Percentiles rank a stretch among this genome's conserved stretches.
phyloP scores from a whole-genome alignment of 495 filamentous ascomycete genomes.

The Xylaria palmicola region DNA sequence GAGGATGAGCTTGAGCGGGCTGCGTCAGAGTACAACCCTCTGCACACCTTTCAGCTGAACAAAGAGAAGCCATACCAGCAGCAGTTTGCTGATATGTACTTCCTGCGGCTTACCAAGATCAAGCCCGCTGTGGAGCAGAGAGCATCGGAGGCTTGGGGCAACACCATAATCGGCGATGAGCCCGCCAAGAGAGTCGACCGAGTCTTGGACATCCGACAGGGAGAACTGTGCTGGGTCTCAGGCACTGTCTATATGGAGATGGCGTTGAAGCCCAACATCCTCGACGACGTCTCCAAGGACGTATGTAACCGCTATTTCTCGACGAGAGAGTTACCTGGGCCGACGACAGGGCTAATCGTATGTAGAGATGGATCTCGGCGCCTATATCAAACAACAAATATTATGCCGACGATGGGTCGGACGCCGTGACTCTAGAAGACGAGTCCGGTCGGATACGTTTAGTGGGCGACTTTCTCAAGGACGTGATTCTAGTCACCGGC shows the following conservation, averaged over 20 bases:
- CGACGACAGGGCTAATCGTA: not conserved
- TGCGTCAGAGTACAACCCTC: conserved; percentile 69
- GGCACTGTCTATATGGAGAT: conserved; percentile 98
- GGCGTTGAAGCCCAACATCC: conserved; percentile 93
- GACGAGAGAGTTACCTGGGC: not conserved
- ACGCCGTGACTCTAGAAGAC: conserved; percentile 87
- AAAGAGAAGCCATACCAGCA: conserved; percentile 81
- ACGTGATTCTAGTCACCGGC: conserved; percentile 78
- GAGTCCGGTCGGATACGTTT: conserved; percentile 90
- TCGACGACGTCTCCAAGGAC: conserved; percentile 92
- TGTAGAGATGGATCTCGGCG: conserved; percentile 78
- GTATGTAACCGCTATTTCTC: conserved; percentile 49
- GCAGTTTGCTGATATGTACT: conserved; percentile 97
- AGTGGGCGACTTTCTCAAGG: conserved; percentile 62
- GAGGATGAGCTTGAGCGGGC: conserved; percentile 41
- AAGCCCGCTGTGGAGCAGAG: conserved; percentile 78
- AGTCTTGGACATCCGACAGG: conserved; percentile 93
- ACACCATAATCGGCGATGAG: conserved; percentile 76
- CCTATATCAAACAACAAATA: conserved; percentile 82
- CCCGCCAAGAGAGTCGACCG: conserved; percentile 70
- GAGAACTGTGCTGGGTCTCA: conserved; percentile 90
- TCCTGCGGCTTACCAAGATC: conserved; percentile 81
- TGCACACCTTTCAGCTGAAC: conserved; percentile 69
- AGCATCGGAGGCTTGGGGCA: conserved; percentile 74
- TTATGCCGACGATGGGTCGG: conserved; percentile 53